phyloP scores from a whole-genome alignment of 305 asterid species.

The Fraxinus platypoda region DNA sequence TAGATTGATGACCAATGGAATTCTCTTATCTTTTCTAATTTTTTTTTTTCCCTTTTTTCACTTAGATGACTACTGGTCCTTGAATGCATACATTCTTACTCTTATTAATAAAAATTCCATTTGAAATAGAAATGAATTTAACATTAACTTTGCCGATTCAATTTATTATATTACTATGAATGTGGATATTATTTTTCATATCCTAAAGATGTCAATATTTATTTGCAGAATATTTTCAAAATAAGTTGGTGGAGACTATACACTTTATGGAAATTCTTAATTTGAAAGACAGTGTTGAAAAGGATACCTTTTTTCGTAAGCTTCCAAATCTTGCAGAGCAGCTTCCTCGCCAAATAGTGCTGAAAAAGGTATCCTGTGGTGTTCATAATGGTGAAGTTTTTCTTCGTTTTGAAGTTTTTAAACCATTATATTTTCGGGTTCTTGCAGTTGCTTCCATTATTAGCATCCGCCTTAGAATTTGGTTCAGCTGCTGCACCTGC shows the following conservation, averaged over 20 bases:
- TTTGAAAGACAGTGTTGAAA: conserved; percentile 97
- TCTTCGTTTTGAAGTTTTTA: not conserved
- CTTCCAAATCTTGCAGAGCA: conserved; percentile 96
- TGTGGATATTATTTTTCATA: conserved; percentile 15
- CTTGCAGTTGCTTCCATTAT: conserved; percentile 83
- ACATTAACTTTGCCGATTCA: not conserved
- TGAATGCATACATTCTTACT: conserved; percentile 12
- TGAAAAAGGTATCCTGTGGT: conserved; percentile 68
- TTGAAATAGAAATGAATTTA: not conserved
- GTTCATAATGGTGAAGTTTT: not conserved
- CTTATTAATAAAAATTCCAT: not conserved
- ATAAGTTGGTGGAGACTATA: conserved; percentile 95
- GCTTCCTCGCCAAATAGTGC: conserved; percentile 91
- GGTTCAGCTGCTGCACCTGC: conserved; percentile 99
- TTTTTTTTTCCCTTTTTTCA: not conserved
- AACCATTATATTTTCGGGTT: conserved; percentile 20
- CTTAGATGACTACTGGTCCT: not conserved
- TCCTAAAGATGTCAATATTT: conserved; percentile 35
- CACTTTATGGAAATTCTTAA: conserved; percentile 98
- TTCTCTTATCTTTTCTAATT: not conserved
- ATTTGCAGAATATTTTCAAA: conserved; percentile 91
- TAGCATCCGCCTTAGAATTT: conserved; percentile 90
- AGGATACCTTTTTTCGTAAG: conserved; percentile 93
- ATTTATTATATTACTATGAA: not conserved
- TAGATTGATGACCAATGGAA: not conserved